Evolutionary conservation across 2,329 filamentous ascomycete species (phyloP), one percentile per base, ranked within the genome.

Genomic region (Fusarium acutatum): DNA sequence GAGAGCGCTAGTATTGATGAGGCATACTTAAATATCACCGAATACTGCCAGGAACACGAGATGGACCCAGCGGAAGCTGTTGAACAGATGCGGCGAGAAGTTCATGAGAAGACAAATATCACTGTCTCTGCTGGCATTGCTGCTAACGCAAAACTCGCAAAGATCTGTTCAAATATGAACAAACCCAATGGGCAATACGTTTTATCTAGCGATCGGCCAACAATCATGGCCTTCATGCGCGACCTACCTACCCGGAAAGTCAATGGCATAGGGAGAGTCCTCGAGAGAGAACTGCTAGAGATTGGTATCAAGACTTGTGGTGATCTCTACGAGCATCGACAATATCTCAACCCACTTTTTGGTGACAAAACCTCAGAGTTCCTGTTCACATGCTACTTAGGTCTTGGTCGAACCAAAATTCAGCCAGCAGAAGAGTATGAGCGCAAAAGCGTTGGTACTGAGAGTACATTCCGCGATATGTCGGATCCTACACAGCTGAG

Each of bases 1-100:
- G 94, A 98, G 81, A 97, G 93, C 76, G 94, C 96, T 1, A 97
- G 95, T 79, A 95, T 97, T 73, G 96, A 99, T 76, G 96, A 99
- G 81, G 96, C 96, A 2, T 99, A 98, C 79, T 86, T 99, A 34
- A 98, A 99, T 77, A 93, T 99, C 66, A 98, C 96, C 1, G 86
- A 91, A 57, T 98, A 97, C 80, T 97, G 96, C 78, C 76, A 84
- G 17, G 88, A 90, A 38, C 91, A 95, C 70, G 79, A 88, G 17
- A 87, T 96, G 79, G 85, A 83, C 0, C 92, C 96, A 0, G 91
- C 92, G 50, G 92, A 94, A 35, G 93, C 87, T 0, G 93, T 98
- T 18, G 87, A 90, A 49, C 91, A 95, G 76, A 90, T 98, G 84
- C 90, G 96, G 15, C 86, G 86, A 17, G 91, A 97, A 77, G 90